Percentiles rank a stretch among this genome's conserved stretches.
Conservation (phyloP, 202 grass and related monocot species). For the Schoenoplectus triqueter region DNA sequence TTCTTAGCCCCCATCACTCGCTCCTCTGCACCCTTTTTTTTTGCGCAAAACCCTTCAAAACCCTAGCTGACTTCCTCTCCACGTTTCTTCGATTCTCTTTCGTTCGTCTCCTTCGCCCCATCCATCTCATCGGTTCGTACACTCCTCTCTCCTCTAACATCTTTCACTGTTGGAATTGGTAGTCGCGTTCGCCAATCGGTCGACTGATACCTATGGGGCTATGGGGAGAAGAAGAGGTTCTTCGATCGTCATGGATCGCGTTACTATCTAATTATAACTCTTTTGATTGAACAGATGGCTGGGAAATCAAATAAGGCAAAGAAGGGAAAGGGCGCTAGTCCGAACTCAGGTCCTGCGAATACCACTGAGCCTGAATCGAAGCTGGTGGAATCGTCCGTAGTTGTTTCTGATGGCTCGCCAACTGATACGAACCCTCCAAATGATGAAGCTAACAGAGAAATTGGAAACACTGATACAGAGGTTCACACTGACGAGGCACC, state of each 20-base stretch:
- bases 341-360: slow-evolving; percentile 6
- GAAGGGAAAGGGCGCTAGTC: slow-evolving; percentile 55
- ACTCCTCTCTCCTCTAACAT: neutral
- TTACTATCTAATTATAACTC: neutral
- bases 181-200: neutral
- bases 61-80: slow-evolving; percentile 46
- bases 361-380: slow-evolving; percentile 44
- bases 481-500: slow-evolving; percentile 22
- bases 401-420: slow-evolving; percentile 22
- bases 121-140: slow-evolving; percentile 15
- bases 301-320: slow-evolving; percentile 86
- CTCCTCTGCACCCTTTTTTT: no score
- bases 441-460: slow-evolving; percentile 45
- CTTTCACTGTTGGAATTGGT: neutral
- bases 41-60: slow-evolving; percentile 33
- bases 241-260: neutral
- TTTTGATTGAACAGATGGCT: slow-evolving; percentile 64
- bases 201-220: neutral
- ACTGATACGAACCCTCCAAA: slow-evolving; percentile 43
- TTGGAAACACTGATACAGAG: slow-evolving; percentile 33
- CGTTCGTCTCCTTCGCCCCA: neutral
- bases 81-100: slow-evolving; percentile 36
- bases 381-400: neutral
- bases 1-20: slow-evolving; percentile 4
- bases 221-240: neutral